Evolutionary conservation across 2,329 filamentous ascomycete genomes (phyloP), one percentile per base, ranked within the genome.

Genomic region (Sclerotiophoma versabilis): DNA sequence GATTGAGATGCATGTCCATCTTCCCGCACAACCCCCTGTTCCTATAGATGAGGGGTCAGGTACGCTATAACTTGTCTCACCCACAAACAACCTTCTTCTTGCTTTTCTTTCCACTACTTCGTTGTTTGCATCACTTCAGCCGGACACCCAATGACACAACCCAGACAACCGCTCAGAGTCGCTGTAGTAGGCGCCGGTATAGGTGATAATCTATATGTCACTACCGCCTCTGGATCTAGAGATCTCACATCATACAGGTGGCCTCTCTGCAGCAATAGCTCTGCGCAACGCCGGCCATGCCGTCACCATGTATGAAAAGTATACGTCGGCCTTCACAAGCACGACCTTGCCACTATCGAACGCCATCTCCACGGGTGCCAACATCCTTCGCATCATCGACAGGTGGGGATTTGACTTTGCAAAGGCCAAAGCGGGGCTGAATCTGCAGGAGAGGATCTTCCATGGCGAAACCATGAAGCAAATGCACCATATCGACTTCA

Each of bases 291-390:
- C 78, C 11, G 83, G 83, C 34, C 82, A 84, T 65, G 69, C 74
- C 5, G 81, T 84, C 2, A 87, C 84, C 20, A 81, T 90, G 58
- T 90, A 90, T 65, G 87, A 89, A 67, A 82, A 83, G 27, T 79
- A 81, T 27, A 84, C 89, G 67, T 90, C 85, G 58, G 86, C 81
- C 0, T 49, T 39, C 45, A 45, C 51, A 32, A 49, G 45, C n/a
- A 54, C 51, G 5, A 49, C 45, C 5, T 25, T 36, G 4, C 38
- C 45, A 9, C 29, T 49, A 2, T 49, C 51, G 2, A 54, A 54
- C 15, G 45, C 45, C 17, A 49, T 49, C 20, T 32, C 45, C n/a
- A 37, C 34, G 2, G 44, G 44, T 27, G 33, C 39, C n/a, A 49
- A 49, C 20, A 45, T 54, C 22, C 23, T 44, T 5, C 51, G 51